phyloP scores from a whole-genome alignment of 768 basidiomycete genomes.

The Naganishia friedmannii region DNA sequence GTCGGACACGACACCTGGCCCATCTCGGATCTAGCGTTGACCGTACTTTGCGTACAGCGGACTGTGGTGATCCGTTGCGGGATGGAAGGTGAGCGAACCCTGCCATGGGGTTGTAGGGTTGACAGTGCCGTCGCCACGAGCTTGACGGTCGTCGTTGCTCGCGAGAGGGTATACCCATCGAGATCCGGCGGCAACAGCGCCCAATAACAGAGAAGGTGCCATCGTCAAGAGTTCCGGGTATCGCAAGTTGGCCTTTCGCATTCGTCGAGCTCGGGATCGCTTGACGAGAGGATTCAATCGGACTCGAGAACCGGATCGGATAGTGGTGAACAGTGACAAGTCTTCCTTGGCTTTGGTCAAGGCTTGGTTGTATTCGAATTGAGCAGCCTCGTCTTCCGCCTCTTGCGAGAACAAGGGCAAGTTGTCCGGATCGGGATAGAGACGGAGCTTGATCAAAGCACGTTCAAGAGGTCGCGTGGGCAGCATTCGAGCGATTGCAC shows the following conservation, averaged over 20 bases:
- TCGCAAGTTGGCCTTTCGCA: conserved; percentile 52
- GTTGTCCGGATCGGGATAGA: conserved; percentile 64
- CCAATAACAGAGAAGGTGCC: conserved; percentile 70
- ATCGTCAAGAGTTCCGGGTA: conserved; percentile 67
- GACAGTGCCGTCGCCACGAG: conserved; percentile 64
- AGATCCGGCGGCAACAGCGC: conserved; percentile 60
- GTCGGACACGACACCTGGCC: not conserved
- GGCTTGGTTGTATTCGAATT: conserved; percentile 58
- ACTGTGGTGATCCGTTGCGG: conserved; percentile 73
- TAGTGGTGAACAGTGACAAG: conserved; percentile 71
- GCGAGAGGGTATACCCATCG: conserved; percentile 38
- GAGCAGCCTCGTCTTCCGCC: conserved; percentile 54
- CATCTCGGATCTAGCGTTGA: conserved; percentile 3
- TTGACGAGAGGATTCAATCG: conserved; percentile 75
- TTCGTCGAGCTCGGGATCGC: conserved; percentile 65
- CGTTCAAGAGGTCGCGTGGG: conserved; percentile 77
- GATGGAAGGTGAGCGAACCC: conserved; percentile 78
- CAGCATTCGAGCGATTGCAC: conserved; percentile 70
- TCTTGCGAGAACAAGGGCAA: conserved; percentile 67
- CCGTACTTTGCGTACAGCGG: conserved; percentile 37
- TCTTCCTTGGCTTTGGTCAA: conserved; percentile 82
- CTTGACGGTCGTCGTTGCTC: conserved; percentile 79
- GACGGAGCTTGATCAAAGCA: conserved; percentile 58
- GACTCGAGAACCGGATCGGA: conserved; percentile 57
- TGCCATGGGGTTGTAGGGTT: conserved; percentile 41